phyloP scores from a whole-genome alignment of 2,329 filamentous ascomycete genomes.

The Graphilbum fragrans region DNA sequence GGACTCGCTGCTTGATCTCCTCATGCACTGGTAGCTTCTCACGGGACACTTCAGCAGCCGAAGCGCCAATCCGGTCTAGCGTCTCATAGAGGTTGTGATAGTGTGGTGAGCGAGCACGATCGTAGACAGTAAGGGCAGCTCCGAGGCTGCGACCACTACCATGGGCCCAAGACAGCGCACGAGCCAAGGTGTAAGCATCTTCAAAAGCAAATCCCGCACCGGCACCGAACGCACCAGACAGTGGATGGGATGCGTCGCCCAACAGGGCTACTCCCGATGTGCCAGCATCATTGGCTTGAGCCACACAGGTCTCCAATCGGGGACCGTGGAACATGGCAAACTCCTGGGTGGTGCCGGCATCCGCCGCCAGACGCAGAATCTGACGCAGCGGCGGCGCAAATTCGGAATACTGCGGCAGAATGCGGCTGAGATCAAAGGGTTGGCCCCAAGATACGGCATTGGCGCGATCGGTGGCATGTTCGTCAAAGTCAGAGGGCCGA shows the following conservation, averaged over 20 bases:
- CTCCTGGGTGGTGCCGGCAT: conserved; percentile 12
- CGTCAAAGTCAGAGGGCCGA: conserved; percentile 12
- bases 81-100: conserved; percentile 9
- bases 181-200: conserved; percentile 10
- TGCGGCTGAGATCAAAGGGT: conserved; percentile 10
- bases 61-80: conserved; percentile 3
- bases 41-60: conserved; percentile 1
- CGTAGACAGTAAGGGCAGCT: conserved; percentile 7
- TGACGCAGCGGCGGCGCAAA: conserved; percentile 19
- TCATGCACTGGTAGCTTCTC: conserved; percentile 8
- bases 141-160: not conserved
- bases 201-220: conserved; percentile 11
- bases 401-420: conserved; percentile 15
- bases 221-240: conserved; percentile 14
- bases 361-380: conserved; percentile 15
- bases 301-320: conserved; percentile 16
- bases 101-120: conserved; percentile 8
- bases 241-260: conserved; percentile 37
- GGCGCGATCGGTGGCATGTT: conserved; percentile 10
- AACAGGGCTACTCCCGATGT: conserved; percentile 27
- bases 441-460: conserved; percentile 19
- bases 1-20: conserved; percentile 8
- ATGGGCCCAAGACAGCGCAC: conserved; percentile 7
- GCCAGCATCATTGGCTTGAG: conserved; percentile 21
- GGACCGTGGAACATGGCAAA: conserved; percentile 18